These are phyloP conservation scores for Fonsecaea monophora DNA, from an alignment of 2,329 filamentous ascomycete species.

Conservation along the genomic window DNA sequence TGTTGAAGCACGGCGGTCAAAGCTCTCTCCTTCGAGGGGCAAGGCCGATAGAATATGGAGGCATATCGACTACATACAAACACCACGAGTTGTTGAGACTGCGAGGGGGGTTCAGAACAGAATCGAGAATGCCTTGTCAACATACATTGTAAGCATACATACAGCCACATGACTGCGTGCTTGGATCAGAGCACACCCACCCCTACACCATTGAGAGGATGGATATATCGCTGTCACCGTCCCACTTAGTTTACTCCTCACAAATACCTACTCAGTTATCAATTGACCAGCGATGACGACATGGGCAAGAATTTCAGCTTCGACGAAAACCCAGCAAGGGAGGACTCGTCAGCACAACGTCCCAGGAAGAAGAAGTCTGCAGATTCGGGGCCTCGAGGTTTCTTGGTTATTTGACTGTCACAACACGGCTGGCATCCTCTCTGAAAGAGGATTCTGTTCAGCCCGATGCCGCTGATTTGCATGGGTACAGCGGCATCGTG, in stretches of 20 bases:
- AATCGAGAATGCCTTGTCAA: background rate
- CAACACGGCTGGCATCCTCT: conserved; percentile 7
- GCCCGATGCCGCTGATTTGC: conserved; percentile 13
- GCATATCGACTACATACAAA: background rate
- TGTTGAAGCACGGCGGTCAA: background rate
- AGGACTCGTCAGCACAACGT: background rate
- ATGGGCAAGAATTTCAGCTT: background rate
- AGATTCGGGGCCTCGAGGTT: background rate
- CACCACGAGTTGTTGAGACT: background rate
- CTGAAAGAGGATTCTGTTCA: conserved; percentile 12
- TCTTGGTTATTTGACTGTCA: conserved; percentile 8
- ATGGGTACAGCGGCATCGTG: conserved; percentile 39
- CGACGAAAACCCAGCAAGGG: background rate
- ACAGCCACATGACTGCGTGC: background rate
- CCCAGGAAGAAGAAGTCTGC: background rate
- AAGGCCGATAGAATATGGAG: background rate
- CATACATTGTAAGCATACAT: background rate
- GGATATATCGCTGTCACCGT: background rate
- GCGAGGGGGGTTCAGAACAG: background rate
- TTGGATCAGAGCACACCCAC: background rate
- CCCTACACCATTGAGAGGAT: too few species aligned
- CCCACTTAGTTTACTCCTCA: background rate
- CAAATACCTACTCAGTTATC: conserved; percentile 6
- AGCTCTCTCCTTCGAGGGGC: background rate
- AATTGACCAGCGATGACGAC: background rate